Conservation (phyloP, 1,284 basidiomycete species). For the Rhodotorula sp. region DNA sequence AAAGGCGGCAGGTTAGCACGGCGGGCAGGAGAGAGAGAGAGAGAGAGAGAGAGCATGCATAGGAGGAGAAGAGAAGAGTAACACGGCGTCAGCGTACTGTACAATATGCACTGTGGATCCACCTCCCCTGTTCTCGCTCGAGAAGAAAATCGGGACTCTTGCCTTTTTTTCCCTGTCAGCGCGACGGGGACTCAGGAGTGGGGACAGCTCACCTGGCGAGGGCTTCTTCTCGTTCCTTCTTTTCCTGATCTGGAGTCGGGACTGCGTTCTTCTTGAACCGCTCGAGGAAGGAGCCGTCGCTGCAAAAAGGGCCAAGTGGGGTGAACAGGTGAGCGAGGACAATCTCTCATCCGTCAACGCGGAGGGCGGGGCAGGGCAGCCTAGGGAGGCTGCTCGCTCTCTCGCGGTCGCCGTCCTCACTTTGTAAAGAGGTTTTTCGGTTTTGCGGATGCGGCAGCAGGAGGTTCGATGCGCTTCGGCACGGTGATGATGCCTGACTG, state of each 20-base stretch:
- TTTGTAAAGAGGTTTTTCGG: conserved; percentile 31
- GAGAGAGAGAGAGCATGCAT: neutral
- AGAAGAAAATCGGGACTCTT: no score
- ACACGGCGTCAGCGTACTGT: conserved; percentile 17
- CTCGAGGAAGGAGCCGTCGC: conserved; percentile 36
- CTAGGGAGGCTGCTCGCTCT: neutral
- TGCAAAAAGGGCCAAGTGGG: neutral
- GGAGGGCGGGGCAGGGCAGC: no score
- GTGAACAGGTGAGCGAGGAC: neutral
- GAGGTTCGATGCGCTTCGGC: conserved; percentile 3
- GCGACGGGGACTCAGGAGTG: neutral
- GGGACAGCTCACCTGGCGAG: conserved; percentile 21
- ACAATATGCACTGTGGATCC: no score
- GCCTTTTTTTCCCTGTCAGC: no score
- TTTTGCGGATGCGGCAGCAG: conserved; percentile 5
- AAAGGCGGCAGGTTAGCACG: neutral
- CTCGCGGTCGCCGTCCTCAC: conserved; percentile 7
- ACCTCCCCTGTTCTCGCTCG: no score
- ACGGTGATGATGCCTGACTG: neutral
- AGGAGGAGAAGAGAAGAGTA: no score
- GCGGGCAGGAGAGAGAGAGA: neutral
- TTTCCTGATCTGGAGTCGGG: conserved; percentile 14
- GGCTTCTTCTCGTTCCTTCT: conserved; percentile 29
- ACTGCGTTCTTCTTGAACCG: conserved; percentile 27
- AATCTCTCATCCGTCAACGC: neutral